Base-by-base conservation (phyloP, 148 eudicot genomes). In the Chenopodium formosanum region DNA sequence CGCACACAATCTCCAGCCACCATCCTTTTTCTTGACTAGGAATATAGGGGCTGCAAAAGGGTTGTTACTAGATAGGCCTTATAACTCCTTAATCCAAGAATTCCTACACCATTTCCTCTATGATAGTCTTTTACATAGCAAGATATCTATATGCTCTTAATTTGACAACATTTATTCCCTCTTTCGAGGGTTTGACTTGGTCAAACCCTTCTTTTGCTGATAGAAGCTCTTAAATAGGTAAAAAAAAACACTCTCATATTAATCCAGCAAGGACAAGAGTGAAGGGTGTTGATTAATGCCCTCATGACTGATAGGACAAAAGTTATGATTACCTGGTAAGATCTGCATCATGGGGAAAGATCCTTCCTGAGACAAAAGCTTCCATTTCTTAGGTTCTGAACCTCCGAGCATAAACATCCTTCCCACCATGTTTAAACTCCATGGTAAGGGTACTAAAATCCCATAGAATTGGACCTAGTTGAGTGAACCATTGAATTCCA, bases 21-120 rank as follows among this genome's bases (percentile, higher is more conserved):
- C 60, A 73, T 73, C 76, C 32, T 73, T 73, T n/a, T 75, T 75
- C n/a, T 75, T 75, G 9, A 56, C 67, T 0, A 75, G 13, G n/a
- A 75, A 25, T 11, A 75, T 60, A 5, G 46, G 78, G 56, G 65
- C 13, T 0, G 32, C n/a, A 32, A 23, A 75, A 9, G 78, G 78
- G 78, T 10, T 52, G 0, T 20, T 53, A 34, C 46, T 75, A 12
- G 29, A 25, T 25, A 25, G 25, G 11, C 13, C 66, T 52, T 20
- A 53, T 75, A 44, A 75, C 4, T 7, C 78, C 66, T 48, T 53
- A 31, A 0, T 53, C 44, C 0, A 53, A 19, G 32, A 75, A 6
- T 53, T 73, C 60, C 23, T 11, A 20, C 19, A 27, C 47, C 32
- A 70, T 70, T 34, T 70, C 20, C 17, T 70, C 47, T 4, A 70